Conservation (phyloP, 2,329 filamentous ascomycete species). For the Pestalotiopsis sp. region DNA sequence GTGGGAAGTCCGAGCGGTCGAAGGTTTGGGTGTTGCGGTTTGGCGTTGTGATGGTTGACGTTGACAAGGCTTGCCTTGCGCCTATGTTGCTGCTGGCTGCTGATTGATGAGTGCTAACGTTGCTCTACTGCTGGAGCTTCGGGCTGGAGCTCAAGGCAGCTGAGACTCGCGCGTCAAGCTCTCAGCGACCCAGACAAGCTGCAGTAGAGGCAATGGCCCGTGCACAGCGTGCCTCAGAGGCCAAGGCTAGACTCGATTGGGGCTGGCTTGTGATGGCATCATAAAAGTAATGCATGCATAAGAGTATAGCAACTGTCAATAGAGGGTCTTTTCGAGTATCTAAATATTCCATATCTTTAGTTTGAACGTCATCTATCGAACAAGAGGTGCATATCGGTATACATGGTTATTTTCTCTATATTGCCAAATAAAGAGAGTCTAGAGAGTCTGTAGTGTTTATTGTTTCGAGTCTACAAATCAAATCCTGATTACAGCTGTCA, state of each 20-base stretch:
- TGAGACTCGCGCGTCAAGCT: conserved; percentile 13
- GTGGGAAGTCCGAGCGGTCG: conserved; percentile 3
- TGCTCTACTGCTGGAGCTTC: neutral
- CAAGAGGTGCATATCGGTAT: neutral
- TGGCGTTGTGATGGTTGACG: conserved; percentile 4
- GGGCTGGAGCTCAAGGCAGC: conserved; percentile 13
- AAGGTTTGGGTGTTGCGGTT: conserved; percentile 2
- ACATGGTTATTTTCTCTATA: too few species aligned
- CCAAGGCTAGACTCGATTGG: neutral
- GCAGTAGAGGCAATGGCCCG: neutral
- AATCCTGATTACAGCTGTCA: too few species aligned
- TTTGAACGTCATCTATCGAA: neutral
- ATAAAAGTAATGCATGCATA: neutral
- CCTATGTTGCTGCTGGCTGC: conserved; percentile 9
- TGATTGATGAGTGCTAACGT: neutral
- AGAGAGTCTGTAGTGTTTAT: too few species aligned
- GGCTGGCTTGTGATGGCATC: neutral
- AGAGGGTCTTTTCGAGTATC: neutral
- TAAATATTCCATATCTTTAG: neutral
- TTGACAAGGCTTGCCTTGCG: conserved; percentile 14
- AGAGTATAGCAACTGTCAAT: neutral
- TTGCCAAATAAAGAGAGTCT: too few species aligned
- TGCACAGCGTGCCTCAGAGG: neutral
- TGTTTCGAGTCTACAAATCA: too few species aligned
- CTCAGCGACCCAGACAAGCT: too few species aligned